A percentile compares a stretch with the other conserved stretches of the same genome.
These are phyloP conservation scores for Hibiscus mutabilis DNA, from an alignment of 345 rosid species.

Conservation along the genomic window DNA sequence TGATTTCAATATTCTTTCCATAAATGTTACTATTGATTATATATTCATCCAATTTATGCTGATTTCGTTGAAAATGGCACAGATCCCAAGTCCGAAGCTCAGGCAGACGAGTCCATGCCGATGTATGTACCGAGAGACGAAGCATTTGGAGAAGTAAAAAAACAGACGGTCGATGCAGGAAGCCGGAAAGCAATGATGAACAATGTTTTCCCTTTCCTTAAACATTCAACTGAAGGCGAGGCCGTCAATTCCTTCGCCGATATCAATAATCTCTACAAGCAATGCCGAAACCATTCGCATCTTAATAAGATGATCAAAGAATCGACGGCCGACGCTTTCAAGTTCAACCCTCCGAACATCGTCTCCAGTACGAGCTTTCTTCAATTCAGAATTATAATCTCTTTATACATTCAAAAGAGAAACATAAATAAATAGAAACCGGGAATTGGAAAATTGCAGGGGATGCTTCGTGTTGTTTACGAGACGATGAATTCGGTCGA, in stretches of 20 bases:
- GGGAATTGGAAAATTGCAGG: neutral
- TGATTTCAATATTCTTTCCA: neutral
- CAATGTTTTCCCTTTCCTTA: constrained; percentile 9
- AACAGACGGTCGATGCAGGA: neutral
- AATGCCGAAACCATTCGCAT: neutral
- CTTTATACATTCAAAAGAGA: neutral
- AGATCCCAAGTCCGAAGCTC: constrained; percentile 7
- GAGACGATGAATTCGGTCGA: constrained; percentile 18
- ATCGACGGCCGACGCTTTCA: neutral
- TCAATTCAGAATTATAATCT: neutral
- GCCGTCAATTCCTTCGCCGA: neutral
- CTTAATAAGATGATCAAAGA: neutral
- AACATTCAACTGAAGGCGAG: neutral
- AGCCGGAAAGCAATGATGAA: constrained; percentile 9
- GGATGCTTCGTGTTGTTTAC: constrained; percentile 9
- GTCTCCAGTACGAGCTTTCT: neutral
- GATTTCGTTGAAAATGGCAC: neutral
- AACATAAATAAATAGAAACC: no score
- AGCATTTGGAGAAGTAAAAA: constrained; percentile 4
- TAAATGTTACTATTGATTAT: no score
- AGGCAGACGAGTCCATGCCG: constrained; percentile 2
- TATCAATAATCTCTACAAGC: neutral
- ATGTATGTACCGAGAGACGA: constrained; percentile 19
- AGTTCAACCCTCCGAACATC: constrained; percentile 7
- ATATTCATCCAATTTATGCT: neutral